Conservation (phyloP, 2,329 filamentous ascomycete genomes). For the Alternaria angustiovoidea region DNA sequence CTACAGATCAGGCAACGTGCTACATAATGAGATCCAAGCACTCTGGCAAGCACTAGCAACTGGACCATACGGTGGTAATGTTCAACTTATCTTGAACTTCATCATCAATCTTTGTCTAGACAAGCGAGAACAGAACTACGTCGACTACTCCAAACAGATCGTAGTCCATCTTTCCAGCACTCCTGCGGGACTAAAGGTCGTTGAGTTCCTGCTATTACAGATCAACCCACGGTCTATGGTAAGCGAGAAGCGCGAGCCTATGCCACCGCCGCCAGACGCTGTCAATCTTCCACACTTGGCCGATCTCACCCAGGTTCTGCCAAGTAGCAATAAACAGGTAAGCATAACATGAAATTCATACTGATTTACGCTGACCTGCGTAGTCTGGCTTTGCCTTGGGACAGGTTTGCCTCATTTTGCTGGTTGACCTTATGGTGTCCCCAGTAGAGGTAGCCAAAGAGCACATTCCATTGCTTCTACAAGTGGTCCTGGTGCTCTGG, state of each 20-base stretch:
- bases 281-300: slow-evolving; percentile 85
- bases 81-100: slow-evolving; percentile 92
- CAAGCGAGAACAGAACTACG: slow-evolving; percentile 94
- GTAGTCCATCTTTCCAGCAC: slow-evolving; percentile 94
- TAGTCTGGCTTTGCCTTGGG: slow-evolving; percentile 86
- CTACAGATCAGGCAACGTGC: slow-evolving; percentile 83
- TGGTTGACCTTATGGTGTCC: slow-evolving; percentile 96
- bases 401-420: slow-evolving; percentile 88
- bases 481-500: slow-evolving; percentile 93
- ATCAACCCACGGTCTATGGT: slow-evolving; percentile 98
- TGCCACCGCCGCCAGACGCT: slow-evolving; percentile 71
- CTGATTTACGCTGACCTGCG: slow-evolving; percentile 22
- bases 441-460: slow-evolving; percentile 82
- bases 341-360: background rate
- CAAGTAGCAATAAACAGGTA: slow-evolving; percentile 44
- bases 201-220: slow-evolving; percentile 91
- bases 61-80: slow-evolving; percentile 90
- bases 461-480: slow-evolving; percentile 83
- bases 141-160: slow-evolving; percentile 97
- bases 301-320: slow-evolving; percentile 51
- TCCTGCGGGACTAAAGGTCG: slow-evolving; percentile 84
- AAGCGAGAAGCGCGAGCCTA: slow-evolving; percentile 72
- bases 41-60: slow-evolving; percentile 96
- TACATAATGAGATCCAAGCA: slow-evolving; percentile 97
- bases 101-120: slow-evolving; percentile 95